Conservation (phyloP, 495 filamentous ascomycete species). For the Talaromyces proteolyticus region DNA sequence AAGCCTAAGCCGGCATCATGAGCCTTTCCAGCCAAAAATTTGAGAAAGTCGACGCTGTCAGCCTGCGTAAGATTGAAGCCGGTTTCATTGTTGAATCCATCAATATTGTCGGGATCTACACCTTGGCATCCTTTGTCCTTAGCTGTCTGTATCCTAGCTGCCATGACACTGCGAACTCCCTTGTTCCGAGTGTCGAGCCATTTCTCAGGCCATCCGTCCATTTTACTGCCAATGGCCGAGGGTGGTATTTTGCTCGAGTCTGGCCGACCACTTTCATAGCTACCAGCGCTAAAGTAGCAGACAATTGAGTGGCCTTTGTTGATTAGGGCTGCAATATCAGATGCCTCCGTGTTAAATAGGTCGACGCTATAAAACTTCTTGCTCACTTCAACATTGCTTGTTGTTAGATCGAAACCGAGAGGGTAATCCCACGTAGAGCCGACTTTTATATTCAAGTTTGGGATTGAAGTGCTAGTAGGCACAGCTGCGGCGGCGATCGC, state of each 20-base stretch:
- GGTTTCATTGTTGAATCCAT: slow-evolving; percentile 45
- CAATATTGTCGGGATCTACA: slow-evolving; percentile 55
- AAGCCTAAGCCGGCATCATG: slow-evolving; percentile 22
- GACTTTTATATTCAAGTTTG: not conserved
- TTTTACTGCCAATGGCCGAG: slow-evolving; percentile 33
- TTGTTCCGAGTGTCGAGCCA: slow-evolving; percentile 46
- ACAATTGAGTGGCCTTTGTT: slow-evolving; percentile 33
- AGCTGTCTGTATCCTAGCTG: slow-evolving; percentile 37
- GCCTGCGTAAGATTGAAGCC: slow-evolving; percentile 38
- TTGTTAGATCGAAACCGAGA: not conserved
- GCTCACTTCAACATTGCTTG: not conserved
- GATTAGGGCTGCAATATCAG: slow-evolving; percentile 30
- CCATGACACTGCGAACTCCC: slow-evolving; percentile 47
- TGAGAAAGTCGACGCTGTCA: slow-evolving; percentile 40
- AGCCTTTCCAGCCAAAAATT: slow-evolving; percentile 38
- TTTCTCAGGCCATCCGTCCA: slow-evolving; percentile 51
- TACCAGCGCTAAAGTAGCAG: slow-evolving; percentile 57
- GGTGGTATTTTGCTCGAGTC: slow-evolving; percentile 36
- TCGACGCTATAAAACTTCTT: slow-evolving; percentile 34
- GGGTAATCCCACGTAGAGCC: not conserved
- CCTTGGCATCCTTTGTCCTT: slow-evolving; percentile 48
- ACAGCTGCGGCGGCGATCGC: not conserved
- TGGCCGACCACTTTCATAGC: slow-evolving; percentile 37
- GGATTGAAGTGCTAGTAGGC: not conserved
- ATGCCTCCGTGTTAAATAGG: slow-evolving; percentile 30